Conservation (phyloP, 768 basidiomycete species). For the Suillus subaureus region DNA sequence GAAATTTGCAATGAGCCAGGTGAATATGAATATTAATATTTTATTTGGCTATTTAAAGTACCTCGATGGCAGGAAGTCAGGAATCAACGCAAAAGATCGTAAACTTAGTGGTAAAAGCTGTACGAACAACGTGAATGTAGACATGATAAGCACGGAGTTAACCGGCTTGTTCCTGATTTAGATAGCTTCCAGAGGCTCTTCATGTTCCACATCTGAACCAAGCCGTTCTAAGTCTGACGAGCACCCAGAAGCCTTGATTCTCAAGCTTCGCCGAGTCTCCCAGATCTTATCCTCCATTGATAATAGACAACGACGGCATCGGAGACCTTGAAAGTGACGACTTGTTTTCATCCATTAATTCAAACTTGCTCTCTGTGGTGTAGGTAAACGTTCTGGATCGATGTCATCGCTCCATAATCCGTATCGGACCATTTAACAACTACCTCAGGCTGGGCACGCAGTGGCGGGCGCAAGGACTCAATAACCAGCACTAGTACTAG, state of each 20-base stretch:
- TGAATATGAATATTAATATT: no score
- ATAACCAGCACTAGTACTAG: not conserved
- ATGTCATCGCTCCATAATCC: not conserved
- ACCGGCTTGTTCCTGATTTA: not conserved
- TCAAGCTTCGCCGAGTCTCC: not conserved
- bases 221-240: not conserved
- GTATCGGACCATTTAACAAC: not conserved
- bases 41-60: no score
- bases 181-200: no score
- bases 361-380: no score
- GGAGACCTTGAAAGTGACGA: not conserved
- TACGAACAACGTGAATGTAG: no score
- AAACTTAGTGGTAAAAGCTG: no score
- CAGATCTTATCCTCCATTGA: not conserved
- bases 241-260: no score
- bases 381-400: no score
- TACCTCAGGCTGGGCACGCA: not conserved
- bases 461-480: not conserved
- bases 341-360: no score
- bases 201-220: not conserved
- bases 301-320: not conserved
- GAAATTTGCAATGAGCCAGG: no score
- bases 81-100: no score
- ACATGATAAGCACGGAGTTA: not conserved
- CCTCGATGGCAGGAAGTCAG: no score